Evolutionary conservation across 139 green algal species (phyloP), one percentile per base, ranked within the genome.

Genomic region (Picochlorum sp.): DNA sequence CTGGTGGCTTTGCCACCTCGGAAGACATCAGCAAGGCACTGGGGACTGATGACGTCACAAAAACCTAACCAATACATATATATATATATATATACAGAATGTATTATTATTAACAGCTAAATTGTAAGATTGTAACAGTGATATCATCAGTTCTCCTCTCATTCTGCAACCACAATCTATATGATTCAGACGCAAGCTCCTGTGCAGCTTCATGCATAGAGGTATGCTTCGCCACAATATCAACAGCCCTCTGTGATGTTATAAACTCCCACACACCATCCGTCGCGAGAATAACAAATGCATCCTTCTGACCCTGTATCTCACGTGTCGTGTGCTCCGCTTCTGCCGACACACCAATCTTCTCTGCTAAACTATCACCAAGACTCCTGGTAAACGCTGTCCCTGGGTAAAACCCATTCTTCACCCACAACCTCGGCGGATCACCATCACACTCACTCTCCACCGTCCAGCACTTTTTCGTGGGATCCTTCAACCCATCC

Each of bases 181-280:
- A 96, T 23, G 83, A 80, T 71, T 91, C 83, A 6, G 77, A 75
- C 0, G 90, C 83, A 9, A 97, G 76, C 0, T 76, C 80, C 45
- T 86, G 34, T 34, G 74, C 84, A 5, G 91, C 90, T 44, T 90
- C 79, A 38, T 89, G 77, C 1, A 81, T 76, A 68, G 90, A 82
- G 78, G 71, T 74, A 85, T 73, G 4, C 49, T 47, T 20, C 65
- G 6, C 45, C 63, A 92, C 88, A 73, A 96, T 90, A 61, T 96
- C 81, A 6, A 97, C 80, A n/a, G 94, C 92, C 1, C 57, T 67
- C 68, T 96, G 89, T 31, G 67, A 87, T 45, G 81, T 73, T 49
- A 98, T 76, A 69, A 98, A 98, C 82, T 98, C 92, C 72, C 91
- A 97, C 18, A 97, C 80, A 61, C 92, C 92, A 73, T 98, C 92